These are phyloP conservation scores for Chimonanthus praecox DNA, from an alignment of 164 flowering plant species.

Conservation along the genomic window DNA sequence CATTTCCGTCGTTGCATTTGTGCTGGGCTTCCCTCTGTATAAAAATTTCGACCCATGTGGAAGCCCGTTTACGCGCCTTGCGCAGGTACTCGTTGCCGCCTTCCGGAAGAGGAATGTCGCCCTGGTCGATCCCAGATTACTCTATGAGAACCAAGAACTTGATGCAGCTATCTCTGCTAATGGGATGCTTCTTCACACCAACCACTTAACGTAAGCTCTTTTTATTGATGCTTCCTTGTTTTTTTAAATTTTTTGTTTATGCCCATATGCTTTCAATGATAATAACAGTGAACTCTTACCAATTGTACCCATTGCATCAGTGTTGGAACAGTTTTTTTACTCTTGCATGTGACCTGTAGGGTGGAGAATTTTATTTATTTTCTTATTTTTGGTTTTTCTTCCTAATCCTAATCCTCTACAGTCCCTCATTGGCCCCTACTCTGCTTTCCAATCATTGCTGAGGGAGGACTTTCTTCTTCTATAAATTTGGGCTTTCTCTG, in stretches of 20 bases:
- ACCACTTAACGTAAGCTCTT: slow-evolving; percentile 45
- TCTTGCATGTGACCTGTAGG: background rate
- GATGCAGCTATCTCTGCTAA: slow-evolving; percentile 60
- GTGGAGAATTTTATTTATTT: background rate
- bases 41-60: slow-evolving; percentile 62
- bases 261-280: background rate
- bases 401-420: too few species aligned
- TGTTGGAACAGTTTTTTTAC: background rate
- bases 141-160: slow-evolving; percentile 63
- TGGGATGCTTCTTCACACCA: slow-evolving; percentile 59
- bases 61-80: slow-evolving; percentile 71
- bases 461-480: too few species aligned
- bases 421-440: too few species aligned
- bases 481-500: too few species aligned
- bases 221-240: background rate
- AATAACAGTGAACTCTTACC: background rate
- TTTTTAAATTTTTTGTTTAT: background rate
- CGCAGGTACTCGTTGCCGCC: slow-evolving; percentile 68
- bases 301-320: background rate
- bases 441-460: too few species aligned
- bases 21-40: slow-evolving; percentile 57
- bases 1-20: slow-evolving; percentile 47
- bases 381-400: background rate
- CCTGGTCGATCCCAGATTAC: slow-evolving; percentile 33
- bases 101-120: slow-evolving; percentile 46